phyloP scores from a whole-genome alignment of 305 asterid species.

The Fraxinus platypoda region DNA sequence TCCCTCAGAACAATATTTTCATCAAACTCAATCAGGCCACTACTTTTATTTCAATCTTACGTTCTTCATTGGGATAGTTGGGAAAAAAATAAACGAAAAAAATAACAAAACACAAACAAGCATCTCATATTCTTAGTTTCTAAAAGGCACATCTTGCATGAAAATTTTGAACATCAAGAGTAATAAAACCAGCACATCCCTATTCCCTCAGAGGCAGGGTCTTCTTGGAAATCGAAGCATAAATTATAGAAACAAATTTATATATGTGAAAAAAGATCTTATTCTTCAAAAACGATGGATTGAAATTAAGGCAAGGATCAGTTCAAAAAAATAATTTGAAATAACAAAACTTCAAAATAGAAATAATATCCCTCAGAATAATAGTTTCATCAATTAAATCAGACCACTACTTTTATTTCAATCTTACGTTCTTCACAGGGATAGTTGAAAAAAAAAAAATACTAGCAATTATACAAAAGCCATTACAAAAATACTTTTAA shows the following conservation, averaged over 20 bases:
- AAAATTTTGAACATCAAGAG: not conserved
- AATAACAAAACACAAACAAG: not conserved
- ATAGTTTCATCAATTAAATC: conserved; percentile 36
- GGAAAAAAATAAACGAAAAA: not conserved
- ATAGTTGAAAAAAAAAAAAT: not conserved
- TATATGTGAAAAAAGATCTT: not conserved
- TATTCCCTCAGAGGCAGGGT: conserved; percentile 37
- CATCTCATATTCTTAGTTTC: not conserved
- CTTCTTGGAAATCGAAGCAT: not conserved
- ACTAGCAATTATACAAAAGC: not conserved
- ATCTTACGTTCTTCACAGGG: conserved; percentile 34
- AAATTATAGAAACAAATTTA: not conserved
- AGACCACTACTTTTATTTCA: conserved; percentile 46
- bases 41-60: conserved; percentile 31
- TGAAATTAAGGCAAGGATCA: not conserved
- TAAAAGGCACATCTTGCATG: not conserved
- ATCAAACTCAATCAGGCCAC: conserved; percentile 46
- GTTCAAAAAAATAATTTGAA: not conserved
- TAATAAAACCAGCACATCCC: conserved; percentile 20
- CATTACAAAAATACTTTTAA: not conserved
- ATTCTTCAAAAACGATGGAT: not conserved
- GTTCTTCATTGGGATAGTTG: conserved; percentile 36
- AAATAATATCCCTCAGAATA: conserved; percentile 35
- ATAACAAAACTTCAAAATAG: not conserved
- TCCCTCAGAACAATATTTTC: conserved; percentile 38